phyloP scores from a whole-genome alignment of 441 rosid genomes.

The Pelargonium fulgidum region DNA sequence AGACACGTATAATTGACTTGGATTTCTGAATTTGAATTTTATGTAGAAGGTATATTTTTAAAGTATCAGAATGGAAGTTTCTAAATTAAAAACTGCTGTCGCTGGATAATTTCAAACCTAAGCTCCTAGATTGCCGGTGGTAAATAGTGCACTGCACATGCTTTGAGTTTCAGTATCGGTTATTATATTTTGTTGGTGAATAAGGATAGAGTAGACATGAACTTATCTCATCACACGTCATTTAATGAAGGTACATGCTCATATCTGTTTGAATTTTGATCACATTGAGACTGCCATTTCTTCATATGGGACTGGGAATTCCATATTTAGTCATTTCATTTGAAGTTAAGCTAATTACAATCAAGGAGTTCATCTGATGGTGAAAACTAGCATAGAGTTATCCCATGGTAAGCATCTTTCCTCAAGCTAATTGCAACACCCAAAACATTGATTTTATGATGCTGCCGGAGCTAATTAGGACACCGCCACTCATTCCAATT shows the following conservation, averaged over 20 bases:
- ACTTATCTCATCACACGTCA: background rate
- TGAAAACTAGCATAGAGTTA: background rate
- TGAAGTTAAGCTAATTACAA: background rate
- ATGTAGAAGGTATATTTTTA: no score
- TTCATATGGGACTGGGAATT: background rate
- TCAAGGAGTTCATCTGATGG: background rate
- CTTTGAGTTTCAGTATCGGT: background rate
- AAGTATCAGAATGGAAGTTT: no score
- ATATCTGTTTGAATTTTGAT: background rate
- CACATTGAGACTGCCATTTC: background rate
- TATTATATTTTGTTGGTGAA: background rate
- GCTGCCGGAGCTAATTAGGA: conserved; percentile 6
- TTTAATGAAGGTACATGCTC: background rate
- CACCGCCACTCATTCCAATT: background rate
- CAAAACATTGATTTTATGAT: background rate
- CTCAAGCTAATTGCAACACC: background rate
- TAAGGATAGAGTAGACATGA: background rate
- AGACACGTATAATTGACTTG: no score
- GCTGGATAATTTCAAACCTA: background rate
- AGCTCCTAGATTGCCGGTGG: background rate
- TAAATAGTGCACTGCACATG: background rate
- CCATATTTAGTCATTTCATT: background rate
- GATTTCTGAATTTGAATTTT: no score
- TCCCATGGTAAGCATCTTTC: background rate
- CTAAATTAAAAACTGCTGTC: no score